These are phyloP conservation scores for Talaromyces sp. DNA, from an alignment of 2,329 filamentous ascomycete genomes.

Conservation along the genomic window DNA sequence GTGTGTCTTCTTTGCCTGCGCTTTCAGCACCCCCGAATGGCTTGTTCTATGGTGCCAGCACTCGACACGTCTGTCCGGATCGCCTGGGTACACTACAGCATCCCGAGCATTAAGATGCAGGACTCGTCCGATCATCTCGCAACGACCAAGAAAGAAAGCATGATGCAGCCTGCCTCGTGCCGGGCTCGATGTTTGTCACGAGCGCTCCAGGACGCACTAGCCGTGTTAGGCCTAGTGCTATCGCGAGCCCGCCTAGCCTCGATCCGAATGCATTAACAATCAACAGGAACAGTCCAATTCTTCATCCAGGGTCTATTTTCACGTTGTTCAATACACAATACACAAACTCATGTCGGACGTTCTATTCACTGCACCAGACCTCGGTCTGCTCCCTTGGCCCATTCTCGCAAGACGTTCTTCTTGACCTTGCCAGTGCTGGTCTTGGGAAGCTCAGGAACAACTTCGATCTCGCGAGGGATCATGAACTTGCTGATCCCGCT, in stretches of 20 bases:
- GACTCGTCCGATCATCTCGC: background rate
- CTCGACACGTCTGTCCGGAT: background rate
- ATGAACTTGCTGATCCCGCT: conserved; percentile 87
- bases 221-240: background rate
- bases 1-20: background rate
- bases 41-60: background rate
- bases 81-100: background rate
- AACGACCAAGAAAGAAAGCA: background rate
- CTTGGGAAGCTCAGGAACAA: conserved; percentile 87
- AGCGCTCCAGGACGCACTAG: background rate
- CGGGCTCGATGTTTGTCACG: background rate
- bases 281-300: background rate
- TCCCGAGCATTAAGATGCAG: background rate
- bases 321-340: background rate
- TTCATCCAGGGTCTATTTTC: background rate
- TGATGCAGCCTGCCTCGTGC: background rate
- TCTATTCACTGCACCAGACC: conserved; percentile 13
- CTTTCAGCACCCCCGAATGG: background rate
- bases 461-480: conserved; percentile 68
- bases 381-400: conserved; percentile 60
- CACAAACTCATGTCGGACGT: background rate
- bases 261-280: background rate
- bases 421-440: conserved; percentile 94
- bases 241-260: background rate
- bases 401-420: conserved; percentile 88